phyloP scores from a whole-genome alignment of 2,329 filamentous ascomycete genomes.

The Plenodomus lindquistii region DNA sequence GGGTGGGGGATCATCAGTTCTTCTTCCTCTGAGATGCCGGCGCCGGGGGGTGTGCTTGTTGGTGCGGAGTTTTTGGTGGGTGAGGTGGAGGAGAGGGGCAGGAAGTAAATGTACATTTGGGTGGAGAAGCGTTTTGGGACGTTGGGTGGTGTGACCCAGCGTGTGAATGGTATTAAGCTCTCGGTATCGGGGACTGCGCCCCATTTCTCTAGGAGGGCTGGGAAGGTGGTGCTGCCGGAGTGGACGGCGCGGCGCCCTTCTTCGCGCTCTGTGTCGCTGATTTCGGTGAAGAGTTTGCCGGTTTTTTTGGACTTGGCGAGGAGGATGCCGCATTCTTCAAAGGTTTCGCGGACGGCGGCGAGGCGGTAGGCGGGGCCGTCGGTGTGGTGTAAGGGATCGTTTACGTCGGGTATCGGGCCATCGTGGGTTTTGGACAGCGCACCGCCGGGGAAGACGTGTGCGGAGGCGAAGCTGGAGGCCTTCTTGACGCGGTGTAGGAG shows the following conservation, averaged over 20 bases:
- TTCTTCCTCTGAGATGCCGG: constrained; percentile 34
- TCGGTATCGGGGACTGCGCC: constrained; percentile 69
- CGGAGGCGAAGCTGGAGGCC: constrained; percentile 82
- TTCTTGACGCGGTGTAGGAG: constrained; percentile 84
- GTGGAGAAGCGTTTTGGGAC: constrained; percentile 82
- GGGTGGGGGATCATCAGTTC: constrained; percentile 69
- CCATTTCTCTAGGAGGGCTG: constrained; percentile 63
- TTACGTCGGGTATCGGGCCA: constrained; percentile 58
- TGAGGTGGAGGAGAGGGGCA: constrained; percentile 60
- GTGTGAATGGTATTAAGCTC: constrained; percentile 77
- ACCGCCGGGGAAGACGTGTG: constrained; percentile 94
- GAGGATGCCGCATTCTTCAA: constrained; percentile 91
- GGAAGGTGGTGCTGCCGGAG: constrained; percentile 65
- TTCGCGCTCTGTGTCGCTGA: constrained; percentile 65
- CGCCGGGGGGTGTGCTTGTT: constrained; percentile 35
- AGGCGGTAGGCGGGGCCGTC: constrained; percentile 77
- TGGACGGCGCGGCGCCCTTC: constrained; percentile 71
- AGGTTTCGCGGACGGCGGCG: constrained; percentile 86
- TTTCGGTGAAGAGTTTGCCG: constrained; percentile 60
- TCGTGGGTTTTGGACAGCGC: constrained; percentile 80
- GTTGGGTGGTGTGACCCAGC: constrained; percentile 83
- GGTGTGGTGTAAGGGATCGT: constrained; percentile 62
- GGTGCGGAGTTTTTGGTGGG: constrained; percentile 38
- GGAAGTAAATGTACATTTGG: constrained; percentile 94
- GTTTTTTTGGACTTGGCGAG: constrained; percentile 63